These are phyloP conservation scores for Diplocarpon mali DNA, from an alignment of 2,329 filamentous ascomycete species.

Conservation along the genomic window DNA sequence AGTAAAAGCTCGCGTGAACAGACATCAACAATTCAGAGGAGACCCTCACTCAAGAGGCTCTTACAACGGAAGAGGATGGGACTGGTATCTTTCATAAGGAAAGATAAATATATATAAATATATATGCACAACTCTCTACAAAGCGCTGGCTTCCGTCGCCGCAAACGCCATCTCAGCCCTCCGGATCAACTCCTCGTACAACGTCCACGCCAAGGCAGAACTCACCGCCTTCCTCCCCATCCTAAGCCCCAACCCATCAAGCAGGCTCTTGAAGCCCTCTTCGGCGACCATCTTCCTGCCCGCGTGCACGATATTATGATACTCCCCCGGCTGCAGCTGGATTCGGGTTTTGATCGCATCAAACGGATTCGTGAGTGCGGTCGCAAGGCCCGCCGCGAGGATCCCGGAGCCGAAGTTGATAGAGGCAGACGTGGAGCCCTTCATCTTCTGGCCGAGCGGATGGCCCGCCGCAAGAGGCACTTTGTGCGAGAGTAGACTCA, in stretches of 20 bases:
- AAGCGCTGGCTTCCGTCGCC: slow-evolving; percentile 5
- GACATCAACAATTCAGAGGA: too few species aligned
- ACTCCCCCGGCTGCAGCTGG: slow-evolving; percentile 75
- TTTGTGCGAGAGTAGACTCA: slow-evolving; percentile 30
- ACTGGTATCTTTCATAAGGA: not conserved
- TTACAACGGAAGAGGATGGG: not conserved
- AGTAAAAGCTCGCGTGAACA: too few species aligned
- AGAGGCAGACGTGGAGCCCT: slow-evolving; percentile 38
- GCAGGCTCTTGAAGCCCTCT: slow-evolving; percentile 70
- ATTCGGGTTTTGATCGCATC: slow-evolving; percentile 93
- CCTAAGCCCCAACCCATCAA: slow-evolving; percentile 74
- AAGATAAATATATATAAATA: too few species aligned
- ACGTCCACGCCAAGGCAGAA: slow-evolving; percentile 91
- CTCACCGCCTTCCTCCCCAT: slow-evolving; percentile 89
- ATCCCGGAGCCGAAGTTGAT: slow-evolving; percentile 83
- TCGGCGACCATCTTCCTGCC: slow-evolving; percentile 67
- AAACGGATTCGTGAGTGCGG: slow-evolving; percentile 87
- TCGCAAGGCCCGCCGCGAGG: slow-evolving; percentile 70
- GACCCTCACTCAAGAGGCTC: not conserved
- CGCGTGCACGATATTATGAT: slow-evolving; percentile 73
- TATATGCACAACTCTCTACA: slow-evolving; percentile 15
- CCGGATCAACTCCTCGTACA: slow-evolving; percentile 88
- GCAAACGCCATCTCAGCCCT: slow-evolving; percentile 38
- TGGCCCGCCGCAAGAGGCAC: slow-evolving; percentile 17
- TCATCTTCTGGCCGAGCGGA: slow-evolving; percentile 16